Conservation (phyloP, 352 stramenopile genomes). For the Pythium apleroticum region DNA sequence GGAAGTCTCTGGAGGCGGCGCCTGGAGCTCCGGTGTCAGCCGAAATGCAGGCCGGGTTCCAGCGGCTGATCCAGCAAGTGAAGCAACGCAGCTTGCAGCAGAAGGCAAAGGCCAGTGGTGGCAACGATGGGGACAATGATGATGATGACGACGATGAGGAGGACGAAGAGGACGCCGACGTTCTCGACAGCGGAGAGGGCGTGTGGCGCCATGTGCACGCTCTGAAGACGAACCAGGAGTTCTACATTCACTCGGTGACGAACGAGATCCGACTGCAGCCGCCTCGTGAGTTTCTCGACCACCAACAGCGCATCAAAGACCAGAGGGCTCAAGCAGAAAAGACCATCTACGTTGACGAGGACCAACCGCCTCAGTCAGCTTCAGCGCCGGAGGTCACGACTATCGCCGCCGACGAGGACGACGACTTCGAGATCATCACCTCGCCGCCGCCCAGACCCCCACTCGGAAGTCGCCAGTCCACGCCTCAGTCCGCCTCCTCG, state of each 20-base stretch:
- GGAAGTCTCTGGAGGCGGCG: conserved; percentile 22
- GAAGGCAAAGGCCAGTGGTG: neutral
- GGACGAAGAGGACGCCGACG: neutral
- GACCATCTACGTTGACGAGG: conserved; percentile 1
- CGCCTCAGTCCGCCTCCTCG: conserved; percentile 8
- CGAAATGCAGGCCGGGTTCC: conserved; percentile 77
- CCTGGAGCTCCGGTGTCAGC: conserved; percentile 30
- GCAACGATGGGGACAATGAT: neutral
- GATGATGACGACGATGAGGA: conserved; percentile 7
- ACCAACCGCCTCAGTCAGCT: conserved; percentile 20
- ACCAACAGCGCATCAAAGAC: conserved; percentile 44
- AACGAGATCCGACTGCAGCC: conserved; percentile 69
- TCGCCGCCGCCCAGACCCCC: conserved; percentile 18
- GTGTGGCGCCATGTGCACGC: conserved; percentile 71
- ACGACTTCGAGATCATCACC: conserved; percentile 24
- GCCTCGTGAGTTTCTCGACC: conserved; percentile 46
- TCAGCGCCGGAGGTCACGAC: conserved; percentile 2
- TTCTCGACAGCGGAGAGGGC: conserved; percentile 28
- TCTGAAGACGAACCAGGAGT: conserved; percentile 57
- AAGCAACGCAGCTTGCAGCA: conserved; percentile 49
- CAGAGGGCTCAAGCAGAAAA: neutral
- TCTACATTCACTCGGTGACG: conserved; percentile 79
- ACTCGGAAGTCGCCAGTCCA: conserved; percentile 7
- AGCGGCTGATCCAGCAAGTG: conserved; percentile 69
- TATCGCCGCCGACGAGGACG: conserved; percentile 16